Percentiles rank a stretch among this genome's conserved stretches.
Evolutionary conservation across 805 yeast genomes (phyloP).

Genomic region (Candida montana): DNA sequence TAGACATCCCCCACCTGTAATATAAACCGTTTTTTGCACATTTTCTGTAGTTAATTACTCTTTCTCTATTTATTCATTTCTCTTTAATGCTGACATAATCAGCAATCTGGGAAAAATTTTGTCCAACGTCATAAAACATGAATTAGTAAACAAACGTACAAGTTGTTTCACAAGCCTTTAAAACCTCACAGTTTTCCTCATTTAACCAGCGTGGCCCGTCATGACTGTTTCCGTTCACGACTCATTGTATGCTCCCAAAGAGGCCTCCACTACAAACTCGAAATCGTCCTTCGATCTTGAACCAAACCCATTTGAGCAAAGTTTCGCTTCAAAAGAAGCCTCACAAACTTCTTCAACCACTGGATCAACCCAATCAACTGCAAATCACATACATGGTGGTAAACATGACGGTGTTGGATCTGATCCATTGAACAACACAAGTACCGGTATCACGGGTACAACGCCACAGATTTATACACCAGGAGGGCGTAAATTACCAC

Average conservation of each 20-base stretch:
- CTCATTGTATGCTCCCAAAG: not conserved
- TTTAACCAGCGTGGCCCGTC: no score
- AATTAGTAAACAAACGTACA: slow-evolving; percentile 8
- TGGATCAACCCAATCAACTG: not conserved
- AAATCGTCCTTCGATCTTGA: slow-evolving; percentile 63
- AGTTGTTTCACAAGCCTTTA: no score
- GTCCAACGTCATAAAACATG: slow-evolving; percentile 10
- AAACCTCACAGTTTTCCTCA: not conserved
- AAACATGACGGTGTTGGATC: no score
- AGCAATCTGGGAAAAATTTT: not conserved
- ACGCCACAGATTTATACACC: slow-evolving; percentile 51
- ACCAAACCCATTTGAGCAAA: slow-evolving; percentile 92
- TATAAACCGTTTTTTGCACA: no score
- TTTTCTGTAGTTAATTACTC: no score
- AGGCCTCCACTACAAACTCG: slow-evolving; percentile 2
- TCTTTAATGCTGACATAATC: not conserved
- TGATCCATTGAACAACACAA: no score
- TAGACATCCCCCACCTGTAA: not conserved
- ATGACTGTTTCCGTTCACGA: slow-evolving; percentile 4
- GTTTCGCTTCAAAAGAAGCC: slow-evolving; percentile 67
- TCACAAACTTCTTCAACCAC: slow-evolving; percentile 23
- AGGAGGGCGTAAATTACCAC: slow-evolving; percentile 52
- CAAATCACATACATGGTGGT: not conserved
- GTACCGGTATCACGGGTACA: slow-evolving; percentile 21
- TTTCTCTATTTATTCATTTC: no score